Base-by-base conservation (phyloP, 2,329 filamentous ascomycete species). In the Pestalotiopsis sp. region DNA sequence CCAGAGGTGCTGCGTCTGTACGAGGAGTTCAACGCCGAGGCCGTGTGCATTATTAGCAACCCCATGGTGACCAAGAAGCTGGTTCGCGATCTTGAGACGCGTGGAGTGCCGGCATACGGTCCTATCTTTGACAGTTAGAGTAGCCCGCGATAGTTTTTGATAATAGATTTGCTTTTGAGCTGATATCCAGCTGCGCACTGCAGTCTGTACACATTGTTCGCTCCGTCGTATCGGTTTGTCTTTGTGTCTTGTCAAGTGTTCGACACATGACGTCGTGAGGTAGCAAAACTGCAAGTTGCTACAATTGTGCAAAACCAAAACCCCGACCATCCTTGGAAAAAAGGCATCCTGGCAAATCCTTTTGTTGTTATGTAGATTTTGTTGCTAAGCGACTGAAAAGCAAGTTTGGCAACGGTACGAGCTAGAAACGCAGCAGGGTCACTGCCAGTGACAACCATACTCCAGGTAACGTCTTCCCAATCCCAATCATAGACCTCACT, bases 21-120 rank as follows among this genome's bases (percentile, higher is more conserved):
- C 4, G 81, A 89, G 63, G 84, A 86, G 56, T 89, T 86, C 71
- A 78, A 83, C 13, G 81, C 91, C 3, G 92, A 94, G 82, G 92
- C 91, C 1, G 91, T 93, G 45, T 90, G 93, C 76, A 86, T 94
- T 70, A 91, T 95, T 75, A 90, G 89, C 68, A 94, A 94, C 78
- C 88, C 90, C 66, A 85, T 80, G 68, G 85, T 93, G 52, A 94
- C 91, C n/a, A 86, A 85, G 75, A 89, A 88, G 80, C 85, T 94
- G 2, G 91, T 94, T 0, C 92, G 90, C 75, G 90, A 87, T 11
- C 81, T 95, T 70, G 91, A 93, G 78, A 84, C 83, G 31, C 84
- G 90, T 66, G 91, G 91, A 0, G 79, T 93, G 9, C 85, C 89
- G 2, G 91, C 91, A 3, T 94, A 88, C 79, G 92, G 92, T 7